A percentile compares a stretch with the other conserved stretches of the same genome.
phyloP scores from a whole-genome alignment of 352 stramenopile genomes.

The Pythium periplocum region DNA sequence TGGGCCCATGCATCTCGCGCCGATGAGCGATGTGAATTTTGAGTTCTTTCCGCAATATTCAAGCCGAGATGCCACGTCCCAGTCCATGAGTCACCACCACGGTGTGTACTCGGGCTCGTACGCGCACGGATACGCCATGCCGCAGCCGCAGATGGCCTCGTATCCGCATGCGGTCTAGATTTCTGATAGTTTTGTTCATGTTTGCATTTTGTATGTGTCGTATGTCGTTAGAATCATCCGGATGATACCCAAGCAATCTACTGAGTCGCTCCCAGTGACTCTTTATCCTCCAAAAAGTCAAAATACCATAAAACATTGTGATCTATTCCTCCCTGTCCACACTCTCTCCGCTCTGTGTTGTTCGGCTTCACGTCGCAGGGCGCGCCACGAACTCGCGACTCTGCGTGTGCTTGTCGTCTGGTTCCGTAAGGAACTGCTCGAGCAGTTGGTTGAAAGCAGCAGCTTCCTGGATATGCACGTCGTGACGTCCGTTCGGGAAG shows the following conservation, averaged over 20 bases:
- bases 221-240: too few relatives aligned
- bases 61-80: constrained; percentile 1
- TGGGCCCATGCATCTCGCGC: not conserved
- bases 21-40: constrained; percentile 18
- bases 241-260: too few relatives aligned
- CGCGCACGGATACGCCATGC: constrained; percentile 1
- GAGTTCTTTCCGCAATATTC: constrained; percentile 17
- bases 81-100: constrained; percentile 2
- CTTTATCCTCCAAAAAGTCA: too few relatives aligned
- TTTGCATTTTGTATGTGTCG: too few relatives aligned
- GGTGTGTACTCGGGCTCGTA: constrained; percentile 2
- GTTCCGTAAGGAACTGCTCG: constrained; percentile 56
- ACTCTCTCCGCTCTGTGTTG: too few relatives aligned
- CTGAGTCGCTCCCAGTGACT: too few relatives aligned
- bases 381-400: constrained; percentile 74
- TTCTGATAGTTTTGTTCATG: too few relatives aligned
- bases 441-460: constrained; percentile 58
- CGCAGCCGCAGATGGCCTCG: not conserved
- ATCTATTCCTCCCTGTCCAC: too few relatives aligned
- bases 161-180: too few relatives aligned
- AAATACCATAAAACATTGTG: too few relatives aligned
- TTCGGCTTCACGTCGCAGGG: constrained; percentile 9
- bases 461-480: constrained; percentile 46
- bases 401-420: constrained; percentile 79
- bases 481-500: constrained; percentile 45